Evolutionary conservation across 176 grass and related monocot species (phyloP).

Genomic region (Oryza australiensis): DNA sequence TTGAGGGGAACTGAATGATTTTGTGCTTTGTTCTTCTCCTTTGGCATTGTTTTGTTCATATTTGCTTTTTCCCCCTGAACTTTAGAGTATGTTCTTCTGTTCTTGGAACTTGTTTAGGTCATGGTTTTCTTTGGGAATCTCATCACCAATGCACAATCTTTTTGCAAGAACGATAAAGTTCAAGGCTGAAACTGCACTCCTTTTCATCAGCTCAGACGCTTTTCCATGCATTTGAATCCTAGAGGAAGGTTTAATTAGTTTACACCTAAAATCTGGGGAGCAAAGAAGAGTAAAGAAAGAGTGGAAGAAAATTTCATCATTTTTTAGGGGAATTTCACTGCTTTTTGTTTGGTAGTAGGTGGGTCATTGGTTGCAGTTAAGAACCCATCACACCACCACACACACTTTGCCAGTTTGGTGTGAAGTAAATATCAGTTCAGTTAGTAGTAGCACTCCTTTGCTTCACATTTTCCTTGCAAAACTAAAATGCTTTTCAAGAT

Average conservation of each 20-base stretch:
- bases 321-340: not conserved
- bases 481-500: not conserved
- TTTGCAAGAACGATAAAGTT: slow-evolving; percentile 1
- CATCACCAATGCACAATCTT: not conserved
- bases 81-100: not conserved
- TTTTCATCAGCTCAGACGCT: not conserved
- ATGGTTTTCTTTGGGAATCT: not conserved
- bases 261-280: not conserved
- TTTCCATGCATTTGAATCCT: not conserved
- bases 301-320: not conserved
- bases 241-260: not conserved
- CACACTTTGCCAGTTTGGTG: not conserved
- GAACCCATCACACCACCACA: slow-evolving; percentile 5
- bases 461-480: slow-evolving; percentile 11
- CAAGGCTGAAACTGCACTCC: not conserved
- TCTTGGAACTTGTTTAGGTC: not conserved
- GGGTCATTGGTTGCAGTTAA: slow-evolving; percentile 26
- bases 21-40: not conserved
- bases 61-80: not conserved
- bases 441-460: slow-evolving; percentile 7
- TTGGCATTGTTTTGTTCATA: not conserved
- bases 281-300: not conserved
- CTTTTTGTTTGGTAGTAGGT: slow-evolving; percentile 26
- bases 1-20: not conserved
- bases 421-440: not conserved